phyloP scores from a whole-genome alignment of 1,284 basidiomycete genomes.

The Fomitopsis pinicola region DNA sequence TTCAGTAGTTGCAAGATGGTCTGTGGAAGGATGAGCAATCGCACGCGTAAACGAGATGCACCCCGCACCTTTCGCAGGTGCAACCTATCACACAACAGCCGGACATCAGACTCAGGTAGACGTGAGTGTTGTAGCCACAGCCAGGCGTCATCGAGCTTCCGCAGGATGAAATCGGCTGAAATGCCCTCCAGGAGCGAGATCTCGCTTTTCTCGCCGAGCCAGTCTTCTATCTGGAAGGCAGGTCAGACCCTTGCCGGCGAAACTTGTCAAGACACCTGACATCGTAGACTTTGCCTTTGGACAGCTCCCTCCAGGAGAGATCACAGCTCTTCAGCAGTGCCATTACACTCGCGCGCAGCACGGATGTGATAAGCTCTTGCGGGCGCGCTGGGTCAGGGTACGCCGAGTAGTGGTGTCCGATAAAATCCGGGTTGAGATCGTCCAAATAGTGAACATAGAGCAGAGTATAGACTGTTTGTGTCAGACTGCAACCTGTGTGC shows the following conservation, averaged over 20 bases:
- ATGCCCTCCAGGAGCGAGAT: slow-evolving; percentile 72
- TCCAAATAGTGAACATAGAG: slow-evolving; percentile 72
- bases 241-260: background rate
- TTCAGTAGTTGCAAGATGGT: slow-evolving; percentile 49
- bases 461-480: slow-evolving; percentile 83
- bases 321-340: slow-evolving; percentile 83
- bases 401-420: slow-evolving; percentile 27
- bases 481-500: slow-evolving; percentile 80
- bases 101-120: slow-evolving; percentile 11
- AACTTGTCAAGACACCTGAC: slow-evolving; percentile 37
- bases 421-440: slow-evolving; percentile 54
- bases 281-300: slow-evolving; percentile 70
- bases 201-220: slow-evolving; percentile 84
- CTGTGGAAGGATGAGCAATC: slow-evolving; percentile 22
- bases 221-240: slow-evolving; percentile 71
- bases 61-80: slow-evolving; percentile 50
- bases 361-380: slow-evolving; percentile 57
- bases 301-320: slow-evolving; percentile 77
- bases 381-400: slow-evolving; percentile 40
- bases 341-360: slow-evolving; percentile 68
- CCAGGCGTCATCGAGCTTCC: slow-evolving; percentile 57
- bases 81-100: slow-evolving; percentile 48
- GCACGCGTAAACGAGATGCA: background rate
- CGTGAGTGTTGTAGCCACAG: slow-evolving; percentile 39
- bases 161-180: slow-evolving; percentile 54